phyloP scores from a whole-genome alignment of 2,329 filamentous ascomycete genomes.

The Pochonia chlamydosporia region DNA sequence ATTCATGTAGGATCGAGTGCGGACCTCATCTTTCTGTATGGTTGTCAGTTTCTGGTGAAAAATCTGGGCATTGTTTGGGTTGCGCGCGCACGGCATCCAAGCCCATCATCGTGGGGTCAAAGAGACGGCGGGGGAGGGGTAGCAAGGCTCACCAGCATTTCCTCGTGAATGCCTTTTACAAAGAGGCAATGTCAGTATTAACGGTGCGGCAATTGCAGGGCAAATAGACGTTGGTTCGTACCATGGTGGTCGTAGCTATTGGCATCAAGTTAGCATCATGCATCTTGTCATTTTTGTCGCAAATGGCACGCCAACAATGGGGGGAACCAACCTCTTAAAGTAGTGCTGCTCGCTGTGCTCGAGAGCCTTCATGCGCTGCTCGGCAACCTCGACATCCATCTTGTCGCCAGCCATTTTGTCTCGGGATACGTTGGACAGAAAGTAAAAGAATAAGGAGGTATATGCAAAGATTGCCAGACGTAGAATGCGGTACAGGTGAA shows the following conservation, averaged over 20 bases:
- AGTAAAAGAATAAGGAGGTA: background rate
- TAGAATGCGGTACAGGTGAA: background rate
- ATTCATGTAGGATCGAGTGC: conserved; percentile 94
- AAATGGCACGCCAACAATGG: conserved; percentile 5
- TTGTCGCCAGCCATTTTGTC: conserved; percentile 41
- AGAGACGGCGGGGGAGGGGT: conserved; percentile 12
- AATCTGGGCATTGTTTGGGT: conserved; percentile 1
- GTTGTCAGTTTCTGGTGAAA: background rate
- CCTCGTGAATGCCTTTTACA: conserved; percentile 80
- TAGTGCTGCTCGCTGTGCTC: conserved; percentile 97
- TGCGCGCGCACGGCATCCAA: conserved; percentile 2
- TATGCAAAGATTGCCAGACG: background rate
- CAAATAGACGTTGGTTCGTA: conserved; percentile 32
- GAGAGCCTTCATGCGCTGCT: conserved; percentile 63
- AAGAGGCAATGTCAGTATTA: conserved; percentile 1
- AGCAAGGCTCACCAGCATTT: conserved; percentile 77
- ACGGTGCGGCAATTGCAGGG: background rate
- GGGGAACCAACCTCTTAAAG: conserved; percentile 76
- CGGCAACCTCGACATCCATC: conserved; percentile 55
- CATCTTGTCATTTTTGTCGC: too few relatives aligned
- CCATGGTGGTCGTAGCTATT: conserved; percentile 95
- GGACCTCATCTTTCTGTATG: conserved; percentile 90
- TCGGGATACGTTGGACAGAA: background rate
- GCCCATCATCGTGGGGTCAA: conserved; percentile 8
- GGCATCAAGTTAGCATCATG: background rate